A percentile compares a stretch with the other conserved stretches of the same genome.
Conservation (phyloP, 2,329 filamentous ascomycete species). For the Mariannaea elegans region DNA sequence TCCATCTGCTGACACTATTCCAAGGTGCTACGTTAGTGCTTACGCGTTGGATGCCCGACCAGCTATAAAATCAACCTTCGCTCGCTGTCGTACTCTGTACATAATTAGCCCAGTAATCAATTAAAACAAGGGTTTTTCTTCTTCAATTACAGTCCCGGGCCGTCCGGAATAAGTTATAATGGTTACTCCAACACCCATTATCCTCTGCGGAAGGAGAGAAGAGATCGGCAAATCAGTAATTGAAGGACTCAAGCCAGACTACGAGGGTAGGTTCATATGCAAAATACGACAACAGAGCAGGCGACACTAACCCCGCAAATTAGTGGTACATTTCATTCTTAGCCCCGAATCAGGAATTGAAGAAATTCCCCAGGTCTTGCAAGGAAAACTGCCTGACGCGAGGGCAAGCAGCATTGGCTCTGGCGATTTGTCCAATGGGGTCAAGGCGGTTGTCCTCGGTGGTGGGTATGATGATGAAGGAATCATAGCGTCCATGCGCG, state of each 20-base stretch:
- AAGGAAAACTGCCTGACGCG: not conserved
- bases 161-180: not conserved
- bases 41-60: not conserved
- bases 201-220: constrained; percentile 39
- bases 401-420: constrained; percentile 13
- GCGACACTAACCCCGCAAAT: too few species aligned
- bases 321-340: constrained; percentile 37
- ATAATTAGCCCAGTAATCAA: too few species aligned
- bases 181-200: constrained; percentile 23
- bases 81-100: too few species aligned
- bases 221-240: constrained; percentile 34
- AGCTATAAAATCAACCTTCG: too few species aligned
- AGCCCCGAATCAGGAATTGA: constrained; percentile 19
- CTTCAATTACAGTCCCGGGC: not conserved
- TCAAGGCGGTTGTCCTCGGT: constrained; percentile 33
- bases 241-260: constrained; percentile 37
- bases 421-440: not conserved
- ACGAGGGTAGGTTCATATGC: constrained; percentile 30
- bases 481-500: constrained; percentile 18
- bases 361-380: constrained; percentile 36
- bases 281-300: not conserved
- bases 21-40: not conserved
- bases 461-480: constrained; percentile 31
- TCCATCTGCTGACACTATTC: too few species aligned
- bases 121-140: not conserved